Conservation (phyloP, 495 filamentous ascomycete species). For the Saxophila tyrrhenica region DNA sequence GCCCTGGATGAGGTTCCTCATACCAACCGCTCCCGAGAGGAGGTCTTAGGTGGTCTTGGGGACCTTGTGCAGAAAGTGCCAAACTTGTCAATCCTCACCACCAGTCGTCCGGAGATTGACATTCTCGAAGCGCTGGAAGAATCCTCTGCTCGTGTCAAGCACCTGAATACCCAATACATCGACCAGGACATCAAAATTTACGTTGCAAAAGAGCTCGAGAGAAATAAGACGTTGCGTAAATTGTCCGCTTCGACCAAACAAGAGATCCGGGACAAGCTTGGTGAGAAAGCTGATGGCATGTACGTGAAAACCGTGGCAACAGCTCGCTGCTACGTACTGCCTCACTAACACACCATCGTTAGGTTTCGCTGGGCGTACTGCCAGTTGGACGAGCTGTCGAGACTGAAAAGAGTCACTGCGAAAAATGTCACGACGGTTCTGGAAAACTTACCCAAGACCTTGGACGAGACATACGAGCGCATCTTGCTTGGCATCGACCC, state of each 20-base stretch:
- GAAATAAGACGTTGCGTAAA: background rate
- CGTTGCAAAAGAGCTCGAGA: background rate
- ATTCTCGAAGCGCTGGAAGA: background rate
- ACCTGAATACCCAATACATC: background rate
- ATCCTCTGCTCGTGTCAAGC: background rate
- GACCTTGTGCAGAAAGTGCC: background rate
- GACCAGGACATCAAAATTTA: background rate
- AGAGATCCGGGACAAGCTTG: background rate
- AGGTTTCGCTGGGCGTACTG: slow-evolving; percentile 26
- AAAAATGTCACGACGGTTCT: slow-evolving; percentile 8
- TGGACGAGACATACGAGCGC: slow-evolving; percentile 21
- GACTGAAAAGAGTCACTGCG: slow-evolving; percentile 6
- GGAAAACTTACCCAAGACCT: slow-evolving; percentile 12
- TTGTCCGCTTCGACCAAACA: background rate
- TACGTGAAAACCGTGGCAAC: too few relatives aligned
- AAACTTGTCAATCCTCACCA: background rate
- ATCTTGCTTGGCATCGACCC: slow-evolving; percentile 14
- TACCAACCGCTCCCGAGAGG: background rate
- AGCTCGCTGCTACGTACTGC: too few relatives aligned
- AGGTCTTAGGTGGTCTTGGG: background rate
- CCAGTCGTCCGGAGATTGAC: background rate
- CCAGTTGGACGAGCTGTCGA: slow-evolving; percentile 17
- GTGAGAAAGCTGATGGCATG: slow-evolving; percentile 2
- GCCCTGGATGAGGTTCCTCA: background rate
- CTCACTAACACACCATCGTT: background rate